Base-by-base conservation (phyloP, 2,329 filamentous ascomycete species). In the Aspergillus phoenicis region DNA sequence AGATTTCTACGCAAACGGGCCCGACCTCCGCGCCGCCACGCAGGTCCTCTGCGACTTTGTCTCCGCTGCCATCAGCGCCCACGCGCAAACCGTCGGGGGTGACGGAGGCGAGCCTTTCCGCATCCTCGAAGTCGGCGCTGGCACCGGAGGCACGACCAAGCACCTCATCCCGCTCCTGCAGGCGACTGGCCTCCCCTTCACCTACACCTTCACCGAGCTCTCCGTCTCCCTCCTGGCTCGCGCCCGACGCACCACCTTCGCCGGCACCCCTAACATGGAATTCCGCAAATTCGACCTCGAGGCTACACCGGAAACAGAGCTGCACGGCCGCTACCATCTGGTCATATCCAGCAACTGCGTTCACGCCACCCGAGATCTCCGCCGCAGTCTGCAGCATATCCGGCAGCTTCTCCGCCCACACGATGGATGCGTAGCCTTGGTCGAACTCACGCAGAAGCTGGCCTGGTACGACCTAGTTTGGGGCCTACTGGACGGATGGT, bases 401-500 rank as follows among this genome's bases (percentile, higher is more conserved):
- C 15, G 36, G 0, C 36, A 5, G 36, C 10, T 39, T 4, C 36
- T 39, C 10, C 36, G 15, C 60, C 65, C 0, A 15, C 8, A 45
- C n/a, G 68, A 74, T 49, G 73, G 70, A 4, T 65, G 72, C 28
- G 61, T 74, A 1, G 62, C 70, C 30, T 52, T 74, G 52, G 41
- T 72, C 3, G 73, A 76, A 58, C 66, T 73, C 54, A 75, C 68
- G 4, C 38, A 61, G 3, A 59, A 58, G 8, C n/a, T 73, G 3
- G 59, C 43, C 26, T 75, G 66, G 64, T 56, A 72, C 10, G 70
- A 74, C 49, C 17, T 74, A 1, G 60, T 74, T 8, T 74, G 71
- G 41, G 74, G 74, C 2, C 57, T 72, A 6, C 56, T 77, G 7
- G 70, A 74, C 24, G 74, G 74, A 7, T 77, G 74, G 74, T 76